Percentiles rank a stretch among this genome's conserved stretches.
Evolutionary conservation across 1,284 basidiomycete species (phyloP).

Genomic region (Pyrrhoderma lamaoense): DNA sequence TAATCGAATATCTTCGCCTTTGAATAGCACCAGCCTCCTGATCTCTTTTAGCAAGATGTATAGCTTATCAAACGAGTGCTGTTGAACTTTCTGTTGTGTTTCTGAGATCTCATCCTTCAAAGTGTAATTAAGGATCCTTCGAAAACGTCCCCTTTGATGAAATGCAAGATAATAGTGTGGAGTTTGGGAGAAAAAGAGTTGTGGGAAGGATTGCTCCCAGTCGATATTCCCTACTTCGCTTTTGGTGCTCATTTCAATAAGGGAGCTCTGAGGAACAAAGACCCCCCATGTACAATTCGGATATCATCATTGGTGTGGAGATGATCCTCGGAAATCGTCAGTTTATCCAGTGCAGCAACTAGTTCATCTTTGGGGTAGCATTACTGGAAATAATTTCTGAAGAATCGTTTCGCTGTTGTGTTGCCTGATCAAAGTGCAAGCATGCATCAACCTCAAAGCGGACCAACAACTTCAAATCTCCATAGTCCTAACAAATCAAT

Average conservation of each 20-base stretch:
- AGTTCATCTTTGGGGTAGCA: slow-evolving; percentile 15
- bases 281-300: slow-evolving; percentile 21
- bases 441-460: slow-evolving; percentile 30
- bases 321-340: slow-evolving; percentile 4
- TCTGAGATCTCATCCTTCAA: slow-evolving; percentile 4
- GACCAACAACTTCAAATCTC: slow-evolving; percentile 28
- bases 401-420: slow-evolving; percentile 11
- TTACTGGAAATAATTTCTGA: slow-evolving; percentile 10
- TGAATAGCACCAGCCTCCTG: slow-evolving; percentile 3
- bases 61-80: slow-evolving; percentile 9
- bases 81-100: not conserved
- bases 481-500: slow-evolving; percentile 24
- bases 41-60: slow-evolving; percentile 4
- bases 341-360: slow-evolving; percentile 5
- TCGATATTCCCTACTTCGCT: slow-evolving; percentile 23
- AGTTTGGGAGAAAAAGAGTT: slow-evolving; percentile 37
- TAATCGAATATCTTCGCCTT: not conserved
- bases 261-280: slow-evolving; percentile 28
- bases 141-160: slow-evolving; percentile 29
- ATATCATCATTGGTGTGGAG: not conserved
- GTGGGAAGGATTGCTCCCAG: slow-evolving; percentile 35
- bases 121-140: slow-evolving; percentile 23
- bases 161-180: slow-evolving; percentile 30
- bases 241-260: slow-evolving; percentile 37
- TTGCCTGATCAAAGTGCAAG: slow-evolving; percentile 13